These are phyloP conservation scores for Collybia sordida DNA, from an alignment of 768 basidiomycete genomes.

Conservation along the genomic window DNA sequence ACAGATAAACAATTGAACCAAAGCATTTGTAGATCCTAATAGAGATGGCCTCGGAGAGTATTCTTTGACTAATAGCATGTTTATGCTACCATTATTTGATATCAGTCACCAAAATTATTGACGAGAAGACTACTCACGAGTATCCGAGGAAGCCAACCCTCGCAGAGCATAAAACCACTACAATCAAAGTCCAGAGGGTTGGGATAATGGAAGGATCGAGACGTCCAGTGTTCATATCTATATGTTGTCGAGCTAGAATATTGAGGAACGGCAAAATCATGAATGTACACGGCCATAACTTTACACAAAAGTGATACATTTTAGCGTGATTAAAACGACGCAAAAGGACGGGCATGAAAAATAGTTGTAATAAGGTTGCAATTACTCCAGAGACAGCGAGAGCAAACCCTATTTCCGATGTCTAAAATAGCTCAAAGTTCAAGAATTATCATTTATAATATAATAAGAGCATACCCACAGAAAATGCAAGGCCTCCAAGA, in stretches of 20 bases:
- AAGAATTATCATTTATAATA: not conserved
- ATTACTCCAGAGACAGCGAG: slow-evolving; percentile 49
- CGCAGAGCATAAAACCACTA: slow-evolving; percentile 35
- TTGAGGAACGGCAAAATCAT: slow-evolving; percentile 49
- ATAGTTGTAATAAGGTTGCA: slow-evolving; percentile 46
- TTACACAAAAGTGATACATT: slow-evolving; percentile 55
- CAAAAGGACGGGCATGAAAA: slow-evolving; percentile 54
- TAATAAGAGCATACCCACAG: slow-evolving; percentile 18
- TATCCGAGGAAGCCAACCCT: slow-evolving; percentile 46
- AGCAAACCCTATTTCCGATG: slow-evolving; percentile 51
- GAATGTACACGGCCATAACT: slow-evolving; percentile 52
- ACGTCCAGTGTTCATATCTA: slow-evolving; percentile 5
- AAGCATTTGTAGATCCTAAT: slow-evolving; percentile 56
- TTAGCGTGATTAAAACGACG: slow-evolving; percentile 45
- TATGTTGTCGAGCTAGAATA: slow-evolving; percentile 33
- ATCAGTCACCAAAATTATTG: not conserved
- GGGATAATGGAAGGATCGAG: slow-evolving; percentile 13
- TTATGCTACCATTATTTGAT: slow-evolving; percentile 26
- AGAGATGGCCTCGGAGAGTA: slow-evolving; percentile 44
- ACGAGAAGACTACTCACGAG: slow-evolving; percentile 33
- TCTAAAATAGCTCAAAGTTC: slow-evolving; percentile 24
- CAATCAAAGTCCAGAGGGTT: slow-evolving; percentile 50
- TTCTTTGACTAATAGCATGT: slow-evolving; percentile 56
- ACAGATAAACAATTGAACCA: slow-evolving; percentile 61
- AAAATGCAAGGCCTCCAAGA: slow-evolving; percentile 43